Conservation (phyloP, 2,329 filamentous ascomycete genomes). For the Botrytis fabae region DNA sequence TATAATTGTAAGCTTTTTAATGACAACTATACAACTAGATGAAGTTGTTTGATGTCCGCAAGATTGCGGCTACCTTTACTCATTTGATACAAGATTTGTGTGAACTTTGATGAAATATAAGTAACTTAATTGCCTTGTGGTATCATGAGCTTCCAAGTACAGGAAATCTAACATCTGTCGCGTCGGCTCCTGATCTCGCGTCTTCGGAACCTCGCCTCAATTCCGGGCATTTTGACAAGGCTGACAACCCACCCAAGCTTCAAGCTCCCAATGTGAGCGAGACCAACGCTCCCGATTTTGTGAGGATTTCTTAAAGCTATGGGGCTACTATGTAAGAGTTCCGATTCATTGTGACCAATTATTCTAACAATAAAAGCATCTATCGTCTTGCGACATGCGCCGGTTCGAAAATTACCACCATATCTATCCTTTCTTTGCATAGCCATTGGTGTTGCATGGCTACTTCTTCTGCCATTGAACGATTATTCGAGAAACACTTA, state of each 20-base stretch:
- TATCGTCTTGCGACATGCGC: constrained; percentile 74
- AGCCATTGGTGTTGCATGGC: constrained; percentile 81
- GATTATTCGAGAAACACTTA: constrained; percentile 91
- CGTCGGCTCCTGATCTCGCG: constrained; percentile 22
- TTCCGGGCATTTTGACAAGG: constrained; percentile 9
- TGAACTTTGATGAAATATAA: not conserved
- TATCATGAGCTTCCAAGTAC: not conserved
- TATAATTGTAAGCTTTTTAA: constrained; percentile 20
- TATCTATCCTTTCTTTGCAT: constrained; percentile 86
- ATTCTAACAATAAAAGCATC: constrained; percentile 45
- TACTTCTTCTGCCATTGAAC: constrained; percentile 84
- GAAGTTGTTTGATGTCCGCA: not conserved
- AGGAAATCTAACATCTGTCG: constrained; percentile 5
- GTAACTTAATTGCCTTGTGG: not conserved
- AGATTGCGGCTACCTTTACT: not conserved
- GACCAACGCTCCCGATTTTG: not conserved
- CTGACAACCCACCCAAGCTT: constrained; percentile 19
- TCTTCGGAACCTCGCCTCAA: constrained; percentile 11
- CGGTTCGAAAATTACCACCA: constrained; percentile 79
- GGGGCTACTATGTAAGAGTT: constrained; percentile 35
- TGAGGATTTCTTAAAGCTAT: constrained; percentile 22
- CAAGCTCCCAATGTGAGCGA: constrained; percentile 1
- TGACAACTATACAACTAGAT: constrained; percentile 13
- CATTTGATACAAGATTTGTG: not conserved
- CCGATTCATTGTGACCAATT: not conserved